Percentiles rank a stretch among this genome's conserved stretches.
phyloP scores from a whole-genome alignment of 331 rosid genomes.

The Erythrophleum ivorense region DNA sequence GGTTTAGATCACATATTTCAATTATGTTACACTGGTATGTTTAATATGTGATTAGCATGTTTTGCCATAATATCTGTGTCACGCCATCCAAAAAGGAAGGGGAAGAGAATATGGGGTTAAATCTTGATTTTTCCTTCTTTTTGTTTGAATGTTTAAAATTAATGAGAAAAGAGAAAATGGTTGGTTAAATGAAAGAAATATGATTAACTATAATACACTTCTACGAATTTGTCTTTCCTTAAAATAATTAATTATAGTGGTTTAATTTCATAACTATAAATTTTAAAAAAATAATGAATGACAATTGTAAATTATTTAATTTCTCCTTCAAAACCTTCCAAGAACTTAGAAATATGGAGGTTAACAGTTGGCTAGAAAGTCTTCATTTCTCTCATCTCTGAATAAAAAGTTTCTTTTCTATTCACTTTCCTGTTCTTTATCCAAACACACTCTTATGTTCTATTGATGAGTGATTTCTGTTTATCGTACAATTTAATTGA shows the following conservation, averaged over 20 bases:
- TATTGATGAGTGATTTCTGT: background rate
- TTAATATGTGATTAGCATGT: background rate
- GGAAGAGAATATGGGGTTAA: no score
- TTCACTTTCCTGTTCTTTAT: background rate
- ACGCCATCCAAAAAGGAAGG: no score
- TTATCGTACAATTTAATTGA: background rate
- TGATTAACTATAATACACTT: no score
- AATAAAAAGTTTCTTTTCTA: background rate
- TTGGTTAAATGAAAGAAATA: background rate
- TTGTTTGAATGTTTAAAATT: no score
- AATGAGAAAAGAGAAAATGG: background rate
- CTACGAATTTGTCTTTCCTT: no score
- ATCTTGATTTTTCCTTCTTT: no score
- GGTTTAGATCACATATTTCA: background rate
- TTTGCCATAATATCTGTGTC: no score
- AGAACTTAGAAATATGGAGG: background rate
- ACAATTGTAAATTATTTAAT: background rate
- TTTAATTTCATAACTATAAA: no score
- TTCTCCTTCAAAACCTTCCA: background rate
- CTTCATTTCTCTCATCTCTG: background rate
- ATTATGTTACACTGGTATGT: background rate
- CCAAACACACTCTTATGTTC: background rate
- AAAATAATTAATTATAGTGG: no score
- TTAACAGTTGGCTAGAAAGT: background rate
- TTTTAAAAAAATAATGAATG: background rate